A percentile compares a stretch with the other conserved stretches of the same genome.
These are phyloP conservation scores for Periglandula ipomoeae DNA, from an alignment of 2,329 filamentous ascomycete species.

Conservation along the genomic window DNA sequence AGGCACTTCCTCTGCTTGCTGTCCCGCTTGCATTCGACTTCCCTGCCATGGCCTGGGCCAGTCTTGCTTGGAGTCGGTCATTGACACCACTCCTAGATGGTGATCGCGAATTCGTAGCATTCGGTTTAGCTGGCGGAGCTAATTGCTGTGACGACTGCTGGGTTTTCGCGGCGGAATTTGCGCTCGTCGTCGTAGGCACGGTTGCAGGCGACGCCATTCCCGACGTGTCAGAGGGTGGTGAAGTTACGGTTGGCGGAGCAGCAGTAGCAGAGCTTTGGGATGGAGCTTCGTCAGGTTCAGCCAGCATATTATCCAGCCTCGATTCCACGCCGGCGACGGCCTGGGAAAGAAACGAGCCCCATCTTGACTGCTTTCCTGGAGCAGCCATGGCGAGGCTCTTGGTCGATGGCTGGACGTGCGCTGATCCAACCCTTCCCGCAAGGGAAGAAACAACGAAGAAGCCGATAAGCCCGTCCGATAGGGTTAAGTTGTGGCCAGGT, in stretches of 20 bases:
- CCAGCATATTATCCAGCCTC: constrained; percentile 80
- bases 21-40: constrained; percentile 36
- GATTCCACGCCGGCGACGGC: constrained; percentile 93
- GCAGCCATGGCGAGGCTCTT: constrained; percentile 33
- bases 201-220: not conserved
- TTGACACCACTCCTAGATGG: constrained; percentile 57
- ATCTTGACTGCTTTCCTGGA: constrained; percentile 45
- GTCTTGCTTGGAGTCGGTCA: constrained; percentile 78
- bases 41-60: constrained; percentile 78
- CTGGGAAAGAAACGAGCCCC: constrained; percentile 76
- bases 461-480: not conserved
- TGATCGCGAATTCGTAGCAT: constrained; percentile 44
- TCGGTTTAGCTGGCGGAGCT: constrained; percentile 23
- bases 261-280: constrained; percentile 17
- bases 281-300: constrained; percentile 55
- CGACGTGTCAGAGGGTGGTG: not conserved
- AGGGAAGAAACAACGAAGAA: not conserved
- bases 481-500: no score
- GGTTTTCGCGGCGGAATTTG: constrained; percentile 16
- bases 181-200: not conserved
- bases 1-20: constrained; percentile 34
- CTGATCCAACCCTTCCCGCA: constrained; percentile 1
- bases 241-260: constrained; percentile 1
- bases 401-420: constrained; percentile 1
- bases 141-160: constrained; percentile 8